Evolutionary conservation across 1,284 basidiomycete species (phyloP), one percentile per base, ranked within the genome.

Genomic region (Ustilago sp.): DNA sequence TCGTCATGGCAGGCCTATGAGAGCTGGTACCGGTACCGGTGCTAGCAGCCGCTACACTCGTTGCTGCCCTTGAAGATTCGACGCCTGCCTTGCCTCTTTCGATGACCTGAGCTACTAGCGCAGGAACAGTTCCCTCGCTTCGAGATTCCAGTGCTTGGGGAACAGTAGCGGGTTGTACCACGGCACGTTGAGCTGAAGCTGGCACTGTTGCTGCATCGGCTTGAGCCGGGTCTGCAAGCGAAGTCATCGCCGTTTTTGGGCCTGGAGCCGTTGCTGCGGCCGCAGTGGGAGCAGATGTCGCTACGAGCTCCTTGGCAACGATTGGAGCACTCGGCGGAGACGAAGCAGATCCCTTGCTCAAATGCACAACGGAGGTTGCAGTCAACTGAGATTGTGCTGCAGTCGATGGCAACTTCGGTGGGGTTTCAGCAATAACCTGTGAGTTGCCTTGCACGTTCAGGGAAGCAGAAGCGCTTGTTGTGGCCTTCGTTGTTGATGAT

Each of bases 21-120:
- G 54, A 19, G 15, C 47, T 41, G n/a, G 59, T 48, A 8, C 36
- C 32, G n/a, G 59, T 48, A 8, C 36, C 32, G 38, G 48, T 47
- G 9, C 54, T 59, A n/a, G 50, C 55, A n/a, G 55, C 55, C 13
- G 39, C 59, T 11, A 45, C 59, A 35, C 38, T 59, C 23, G 64
- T 57, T 12, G 60, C 64, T 23, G 51, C 19, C 2, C 56, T 34
- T 31, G 57, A 28, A 7, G 61, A 39, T 32, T 28, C 39, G 15
- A 31, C 8, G 35, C 28, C 19, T 12, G 28, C 19, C 6, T 36
- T 61, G 36, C 43, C 50, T 45, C 50, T 55, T 6, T 48, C 31
- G 4, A 17, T 15, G 15, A 54, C 54, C 47, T 35, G 34, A 13
- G 48, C n/a, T 11, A 47, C 38, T 23, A 15, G 28, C 3, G 41